Evolutionary conservation across 257 asterid species (phyloP), one percentile per base, ranked within the genome.

Genomic region (Solanum tacnaense): DNA sequence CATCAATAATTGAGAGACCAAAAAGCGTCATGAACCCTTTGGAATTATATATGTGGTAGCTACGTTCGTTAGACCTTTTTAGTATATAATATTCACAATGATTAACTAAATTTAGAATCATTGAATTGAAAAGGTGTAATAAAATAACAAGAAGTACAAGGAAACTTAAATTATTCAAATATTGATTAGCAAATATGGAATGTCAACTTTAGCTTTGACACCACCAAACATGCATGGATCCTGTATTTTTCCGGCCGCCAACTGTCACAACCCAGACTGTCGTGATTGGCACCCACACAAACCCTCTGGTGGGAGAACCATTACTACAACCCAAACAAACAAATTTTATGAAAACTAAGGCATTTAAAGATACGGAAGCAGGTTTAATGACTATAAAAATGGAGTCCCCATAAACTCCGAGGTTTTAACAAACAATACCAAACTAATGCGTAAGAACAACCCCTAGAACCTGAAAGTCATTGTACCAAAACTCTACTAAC

Each of bases 151-250:
- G 2, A 23, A 75, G 31, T 0, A 75, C 3, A 23, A 23, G 21
- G 29, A 38, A 60, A 76, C 88, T 62, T 86, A 89, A 92, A 85
- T 90, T 87, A 31, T 89, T 74, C 7, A 89, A 35, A 78, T 90
- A 92, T 76, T 68, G 84, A 41, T 84, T 7, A 86, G 89, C 92
- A 7, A 91, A 75, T 11, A 34, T 23, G 44, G 92, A 84, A 91
- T 82, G 76, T 88, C 92, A 9, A 89, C 60, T 87, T 92, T 92
- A 23, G 94, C 87, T 89, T 92, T 92, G 85, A 89, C 25, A 20
- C 94, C 94, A 27, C 94, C 94, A 52, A 90, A 78, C 46, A 86
- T 36, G 87, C 46, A 86, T 36, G 87, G 91, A 91, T 18, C 94
- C 94, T 16, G 27, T 27, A 8, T 91, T 89, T 35, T 91, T 23